Evolutionary conservation across 768 basidiomycete genomes (phyloP).

Genomic region (Boletellus emodensis): DNA sequence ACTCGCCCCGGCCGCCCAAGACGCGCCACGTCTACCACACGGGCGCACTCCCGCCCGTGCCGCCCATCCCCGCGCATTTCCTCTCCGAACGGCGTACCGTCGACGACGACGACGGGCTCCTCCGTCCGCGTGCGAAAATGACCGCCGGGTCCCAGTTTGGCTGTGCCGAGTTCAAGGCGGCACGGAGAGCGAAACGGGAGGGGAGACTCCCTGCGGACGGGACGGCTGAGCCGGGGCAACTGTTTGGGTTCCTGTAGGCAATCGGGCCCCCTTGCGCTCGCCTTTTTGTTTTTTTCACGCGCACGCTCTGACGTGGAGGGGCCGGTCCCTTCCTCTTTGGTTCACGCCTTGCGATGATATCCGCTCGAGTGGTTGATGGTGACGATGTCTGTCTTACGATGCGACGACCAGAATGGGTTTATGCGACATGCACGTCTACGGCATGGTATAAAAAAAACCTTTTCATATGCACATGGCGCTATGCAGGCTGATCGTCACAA

Average conservation of each 20-base stretch:
- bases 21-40: slow-evolving; percentile 15
- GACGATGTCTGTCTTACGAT: background rate
- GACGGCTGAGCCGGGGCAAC: slow-evolving; percentile 14
- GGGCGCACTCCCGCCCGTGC: slow-evolving; percentile 26
- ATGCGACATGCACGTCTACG: background rate
- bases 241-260: slow-evolving; percentile 21
- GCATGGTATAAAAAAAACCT: background rate
- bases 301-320: background rate
- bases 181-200: slow-evolving; percentile 25
- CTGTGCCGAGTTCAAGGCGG: slow-evolving; percentile 29
- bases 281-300: background rate
- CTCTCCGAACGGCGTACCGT: background rate
- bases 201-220: slow-evolving; percentile 3
- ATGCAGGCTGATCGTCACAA: background rate
- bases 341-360: background rate
- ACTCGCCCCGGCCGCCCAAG: slow-evolving; percentile 8
- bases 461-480: background rate
- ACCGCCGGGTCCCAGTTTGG: slow-evolving; percentile 25
- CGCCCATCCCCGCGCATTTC: slow-evolving; percentile 19
- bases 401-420: background rate
- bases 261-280: background rate
- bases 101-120: slow-evolving; percentile 15
- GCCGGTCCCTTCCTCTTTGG: background rate
- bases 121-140: slow-evolving; percentile 20
- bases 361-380: no score